Base-by-base conservation (phyloP, 257 asterid genomes). In the Solanum piurae region DNA sequence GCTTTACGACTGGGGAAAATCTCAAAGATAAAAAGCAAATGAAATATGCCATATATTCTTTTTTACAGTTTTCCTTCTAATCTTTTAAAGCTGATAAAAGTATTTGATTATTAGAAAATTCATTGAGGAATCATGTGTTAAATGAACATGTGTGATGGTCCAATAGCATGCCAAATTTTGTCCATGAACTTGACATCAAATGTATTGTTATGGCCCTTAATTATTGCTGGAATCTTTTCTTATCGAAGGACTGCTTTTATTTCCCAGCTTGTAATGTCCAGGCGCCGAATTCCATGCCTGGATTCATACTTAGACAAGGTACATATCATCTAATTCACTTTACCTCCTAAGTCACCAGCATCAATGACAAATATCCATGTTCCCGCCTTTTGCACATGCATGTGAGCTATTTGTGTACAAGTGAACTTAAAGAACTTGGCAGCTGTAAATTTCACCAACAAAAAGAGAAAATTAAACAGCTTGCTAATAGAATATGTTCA, bases 271-370 rank as follows among this genome's bases (percentile, higher is more conserved):
- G 94, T 96, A 87, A 97, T 97, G 99, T 97, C 99, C 84, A 95
- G 99, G 87, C 95, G 98, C 74, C 93, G 99, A 88, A 94, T 97
- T 88, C 99, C 99, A 73, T 96, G 99, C 82, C 91, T 97, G 58
- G 99, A 97, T 93, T 97, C 99, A 29, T 97, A 95, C 90, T 92
- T 96, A 93, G 99, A 97, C 87, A 97, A 97, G 99, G 99, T 96
- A 91, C 33, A 91, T 71, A 87, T 89, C 86, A 55, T 80, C 84
- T 84, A n/a, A 27, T 84, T 83, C 46, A 29, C 84, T 36, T 71
- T 72, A 16, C 86, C 14, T 29, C 73, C 33, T 74, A 80, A 46
- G 27, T 80, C 68, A 46, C 11, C 85, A 46, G 27, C 27, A 46
- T 46, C 42, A 46, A 14, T 80, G 66, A 8, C 9, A 25, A 31